phyloP scores from a whole-genome alignment of 202 grass and related monocot genomes.

The Sporobolus alterniflorus region DNA sequence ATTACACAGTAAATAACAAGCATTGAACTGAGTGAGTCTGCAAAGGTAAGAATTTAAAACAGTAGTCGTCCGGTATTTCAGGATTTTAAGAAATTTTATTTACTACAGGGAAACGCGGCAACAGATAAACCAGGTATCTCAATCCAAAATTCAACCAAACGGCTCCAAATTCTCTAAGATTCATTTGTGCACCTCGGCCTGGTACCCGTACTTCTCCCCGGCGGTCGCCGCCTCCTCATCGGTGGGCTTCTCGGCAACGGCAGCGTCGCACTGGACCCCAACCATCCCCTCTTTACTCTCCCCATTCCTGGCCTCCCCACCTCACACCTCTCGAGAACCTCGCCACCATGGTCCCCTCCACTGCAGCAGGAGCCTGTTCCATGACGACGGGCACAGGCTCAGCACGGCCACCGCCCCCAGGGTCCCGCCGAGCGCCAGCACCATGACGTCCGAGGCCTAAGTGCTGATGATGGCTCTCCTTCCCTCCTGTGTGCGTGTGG shows the following conservation, averaged over 20 bases:
- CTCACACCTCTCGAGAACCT: conserved; percentile 32
- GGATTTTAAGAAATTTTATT: not conserved
- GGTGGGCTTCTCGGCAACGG: conserved; percentile 73
- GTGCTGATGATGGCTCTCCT: not conserved
- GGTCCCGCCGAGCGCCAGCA: conserved; percentile 55
- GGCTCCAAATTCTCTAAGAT: not conserved
- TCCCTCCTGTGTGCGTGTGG: not conserved
- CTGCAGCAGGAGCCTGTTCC: conserved; percentile 29
- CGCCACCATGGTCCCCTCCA: not conserved
- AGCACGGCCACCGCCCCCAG: conserved; percentile 56
- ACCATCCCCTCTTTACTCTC: conserved; percentile 35
- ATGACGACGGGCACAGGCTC: conserved; percentile 35
- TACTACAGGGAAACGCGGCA: not conserved
- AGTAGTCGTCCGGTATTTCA: not conserved
- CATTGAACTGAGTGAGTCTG: not conserved
- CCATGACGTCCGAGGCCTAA: conserved; percentile 35
- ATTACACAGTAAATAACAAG: not conserved
- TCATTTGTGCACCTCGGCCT: conserved; percentile 70
- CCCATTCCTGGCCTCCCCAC: conserved; percentile 44
- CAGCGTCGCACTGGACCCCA: conserved; percentile 56
- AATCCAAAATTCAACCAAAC: not conserved
- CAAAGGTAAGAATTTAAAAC: not conserved
- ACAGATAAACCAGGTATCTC: not conserved
- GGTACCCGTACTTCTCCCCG: conserved; percentile 88
- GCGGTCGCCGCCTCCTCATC: conserved; percentile 47